Percentiles rank a stretch among this genome's conserved stretches.
Evolutionary conservation across 805 yeast species (phyloP).

Genomic region (Lipomyces yamanashiensis): DNA sequence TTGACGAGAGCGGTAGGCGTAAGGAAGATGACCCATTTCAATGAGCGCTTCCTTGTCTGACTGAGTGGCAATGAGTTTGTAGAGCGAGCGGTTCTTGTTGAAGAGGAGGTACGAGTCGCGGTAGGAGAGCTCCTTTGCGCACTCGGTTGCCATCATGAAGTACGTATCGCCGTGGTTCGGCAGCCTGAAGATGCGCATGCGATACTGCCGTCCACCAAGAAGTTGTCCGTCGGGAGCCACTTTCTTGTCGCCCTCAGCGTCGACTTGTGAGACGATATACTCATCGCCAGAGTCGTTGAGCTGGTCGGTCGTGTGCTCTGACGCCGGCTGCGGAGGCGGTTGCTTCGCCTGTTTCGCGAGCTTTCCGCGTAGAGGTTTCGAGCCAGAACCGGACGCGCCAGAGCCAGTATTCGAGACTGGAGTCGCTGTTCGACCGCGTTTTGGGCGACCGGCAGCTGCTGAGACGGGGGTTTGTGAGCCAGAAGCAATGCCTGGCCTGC

Average conservation of each 20-base stretch:
- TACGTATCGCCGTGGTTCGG: constrained; percentile 48
- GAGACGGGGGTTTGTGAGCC: constrained; percentile 1
- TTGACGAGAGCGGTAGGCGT: constrained; percentile 43
- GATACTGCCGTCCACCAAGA: constrained; percentile 48
- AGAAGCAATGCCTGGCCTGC: not conserved
- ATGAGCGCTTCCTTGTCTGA: constrained; percentile 49
- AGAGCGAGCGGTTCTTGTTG: constrained; percentile 48
- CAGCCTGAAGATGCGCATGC: constrained; percentile 50
- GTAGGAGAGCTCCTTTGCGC: constrained; percentile 51
- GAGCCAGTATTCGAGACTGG: not conserved
- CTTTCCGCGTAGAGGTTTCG: constrained; percentile 9
- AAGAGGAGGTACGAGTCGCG: constrained; percentile 61
- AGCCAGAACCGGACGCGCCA: not conserved
- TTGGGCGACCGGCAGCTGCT: constrained; percentile 3
- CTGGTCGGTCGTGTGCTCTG: constrained; percentile 31
- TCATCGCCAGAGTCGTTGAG: constrained; percentile 44
- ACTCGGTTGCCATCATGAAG: constrained; percentile 50
- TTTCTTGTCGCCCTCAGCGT: constrained; percentile 54
- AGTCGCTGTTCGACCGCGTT: not conserved
- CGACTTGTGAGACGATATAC: constrained; percentile 44
- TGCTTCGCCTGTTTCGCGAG: constrained; percentile 1
- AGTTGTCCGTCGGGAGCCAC: constrained; percentile 49
- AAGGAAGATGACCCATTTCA: constrained; percentile 42
- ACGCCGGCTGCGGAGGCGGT: constrained; percentile 20
- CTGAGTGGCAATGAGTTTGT: constrained; percentile 47